phyloP scores from a whole-genome alignment of 1,139 yeast genomes.

The Sugiyamaella paludigena region DNA sequence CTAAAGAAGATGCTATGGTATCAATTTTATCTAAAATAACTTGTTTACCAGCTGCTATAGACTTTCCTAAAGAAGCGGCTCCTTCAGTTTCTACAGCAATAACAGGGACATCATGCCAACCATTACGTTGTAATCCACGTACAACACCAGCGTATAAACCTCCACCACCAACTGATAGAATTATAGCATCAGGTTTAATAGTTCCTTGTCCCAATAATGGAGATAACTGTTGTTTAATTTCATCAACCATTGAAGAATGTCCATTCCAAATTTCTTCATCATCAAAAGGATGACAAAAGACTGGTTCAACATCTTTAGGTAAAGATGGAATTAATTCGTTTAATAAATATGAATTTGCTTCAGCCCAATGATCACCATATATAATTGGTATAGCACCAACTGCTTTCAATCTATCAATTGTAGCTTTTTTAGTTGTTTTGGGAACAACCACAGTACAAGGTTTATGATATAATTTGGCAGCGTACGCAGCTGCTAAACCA shows the following conservation, averaged over 20 bases:
- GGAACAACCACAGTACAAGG: slow-evolving; percentile 71
- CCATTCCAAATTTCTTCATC: slow-evolving; percentile 67
- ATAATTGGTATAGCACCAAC: slow-evolving; percentile 56
- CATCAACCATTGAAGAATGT: slow-evolving; percentile 59
- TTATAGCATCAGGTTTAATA: slow-evolving; percentile 52
- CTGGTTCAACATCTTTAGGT: slow-evolving; percentile 39
- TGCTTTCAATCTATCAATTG: slow-evolving; percentile 42
- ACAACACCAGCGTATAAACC: slow-evolving; percentile 67
- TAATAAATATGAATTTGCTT: slow-evolving; percentile 57
- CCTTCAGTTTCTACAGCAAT: slow-evolving; percentile 60
- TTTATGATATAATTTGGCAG: slow-evolving; percentile 47
- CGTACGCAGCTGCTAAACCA: slow-evolving; percentile 70
- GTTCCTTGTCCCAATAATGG: slow-evolving; percentile 22
- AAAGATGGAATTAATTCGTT: slow-evolving; percentile 38
- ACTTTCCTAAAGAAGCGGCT: slow-evolving; percentile 54
- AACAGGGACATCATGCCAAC: slow-evolving; percentile 44
- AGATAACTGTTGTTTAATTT: slow-evolving; percentile 47
- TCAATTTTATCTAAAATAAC: slow-evolving; percentile 48
- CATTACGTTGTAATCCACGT: slow-evolving; percentile 49
- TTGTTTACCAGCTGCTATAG: slow-evolving; percentile 47
- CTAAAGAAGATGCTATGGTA: slow-evolving; percentile 61
- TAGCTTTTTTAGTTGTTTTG: slow-evolving; percentile 42
- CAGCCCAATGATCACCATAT: slow-evolving; percentile 60
- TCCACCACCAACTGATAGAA: slow-evolving; percentile 74
- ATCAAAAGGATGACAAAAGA: slow-evolving; percentile 73